Evolutionary conservation across 2,329 filamentous ascomycete species (phyloP).

Genomic region (Septoria linicola): DNA sequence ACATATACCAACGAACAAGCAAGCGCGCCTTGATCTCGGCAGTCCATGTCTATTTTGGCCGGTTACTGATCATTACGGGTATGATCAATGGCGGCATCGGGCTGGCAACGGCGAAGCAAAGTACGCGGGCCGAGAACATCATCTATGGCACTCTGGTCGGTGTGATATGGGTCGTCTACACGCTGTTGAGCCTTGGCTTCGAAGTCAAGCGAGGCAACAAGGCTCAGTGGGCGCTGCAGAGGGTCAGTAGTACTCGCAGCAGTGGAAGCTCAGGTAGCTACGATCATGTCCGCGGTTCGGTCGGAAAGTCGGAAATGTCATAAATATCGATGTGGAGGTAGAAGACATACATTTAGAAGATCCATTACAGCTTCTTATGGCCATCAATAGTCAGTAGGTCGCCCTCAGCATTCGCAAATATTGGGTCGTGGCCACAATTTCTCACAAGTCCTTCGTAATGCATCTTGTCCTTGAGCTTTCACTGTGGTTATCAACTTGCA

Average conservation of each 20-base stretch:
- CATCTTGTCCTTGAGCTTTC: too few species aligned
- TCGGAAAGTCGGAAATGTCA: conserved; percentile 5
- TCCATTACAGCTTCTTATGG: too few species aligned
- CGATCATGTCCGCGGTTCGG: not conserved
- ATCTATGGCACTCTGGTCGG: conserved; percentile 53
- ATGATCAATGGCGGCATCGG: conserved; percentile 60
- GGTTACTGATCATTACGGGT: conserved; percentile 49
- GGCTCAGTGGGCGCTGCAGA: conserved; percentile 10
- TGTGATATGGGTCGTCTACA: conserved; percentile 10
- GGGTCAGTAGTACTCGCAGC: not conserved
- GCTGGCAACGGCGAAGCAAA: conserved; percentile 47
- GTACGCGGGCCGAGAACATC: conserved; percentile 34
- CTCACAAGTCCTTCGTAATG: too few species aligned
- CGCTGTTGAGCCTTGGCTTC: not conserved
- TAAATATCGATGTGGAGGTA: not conserved
- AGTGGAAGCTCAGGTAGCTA: not conserved
- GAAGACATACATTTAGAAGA: not conserved
- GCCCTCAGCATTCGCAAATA: too few species aligned
- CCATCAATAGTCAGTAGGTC: too few species aligned
- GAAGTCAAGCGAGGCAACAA: conserved; percentile 12
- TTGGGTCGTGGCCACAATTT: too few species aligned
- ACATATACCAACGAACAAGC: conserved; percentile 49
- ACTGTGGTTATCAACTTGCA: too few species aligned
- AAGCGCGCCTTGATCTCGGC: conserved; percentile 49
- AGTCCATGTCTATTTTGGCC: conserved; percentile 33